Conservation (phyloP, 2,329 filamentous ascomycete genomes). For the Pezicula neosporulosa region DNA sequence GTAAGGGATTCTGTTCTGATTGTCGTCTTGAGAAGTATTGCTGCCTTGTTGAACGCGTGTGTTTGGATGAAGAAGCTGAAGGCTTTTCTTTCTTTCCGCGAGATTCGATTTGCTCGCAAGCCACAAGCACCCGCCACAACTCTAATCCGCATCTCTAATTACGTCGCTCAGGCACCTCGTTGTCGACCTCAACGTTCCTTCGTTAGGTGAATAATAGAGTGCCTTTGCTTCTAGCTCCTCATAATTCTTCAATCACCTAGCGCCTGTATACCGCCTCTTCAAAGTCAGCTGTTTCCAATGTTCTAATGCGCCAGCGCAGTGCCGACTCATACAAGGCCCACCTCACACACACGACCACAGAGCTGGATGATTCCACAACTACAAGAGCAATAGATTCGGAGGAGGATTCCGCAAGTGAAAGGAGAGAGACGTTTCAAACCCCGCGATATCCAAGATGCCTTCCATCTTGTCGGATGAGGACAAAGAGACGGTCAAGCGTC, state of each 20-base stretch:
- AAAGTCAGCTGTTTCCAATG: constrained; percentile 3
- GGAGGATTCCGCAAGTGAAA: background rate
- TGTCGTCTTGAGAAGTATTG: background rate
- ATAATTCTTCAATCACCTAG: background rate
- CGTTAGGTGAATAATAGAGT: too few species aligned
- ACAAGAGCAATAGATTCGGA: background rate
- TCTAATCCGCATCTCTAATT: too few species aligned
- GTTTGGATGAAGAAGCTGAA: background rate
- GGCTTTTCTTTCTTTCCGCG: background rate
- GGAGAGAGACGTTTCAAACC: background rate
- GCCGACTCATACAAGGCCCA: constrained; percentile 18
- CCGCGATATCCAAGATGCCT: constrained; percentile 24
- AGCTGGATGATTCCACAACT: constrained; percentile 8
- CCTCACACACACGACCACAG: constrained; percentile 22
- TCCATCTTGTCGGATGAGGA: constrained; percentile 80
- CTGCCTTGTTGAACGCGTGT: background rate
- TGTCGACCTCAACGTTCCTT: too few species aligned
- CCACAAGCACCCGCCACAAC: too few species aligned
- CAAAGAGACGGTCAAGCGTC: constrained; percentile 93
- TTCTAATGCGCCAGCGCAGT: constrained; percentile 21
- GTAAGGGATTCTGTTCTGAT: background rate
- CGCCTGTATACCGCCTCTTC: background rate
- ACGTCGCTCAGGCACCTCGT: too few species aligned
- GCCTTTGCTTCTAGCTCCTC: background rate
- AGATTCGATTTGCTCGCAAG: background rate